These are phyloP conservation scores for Trapa incisa DNA, from an alignment of 345 rosid genomes.

Conservation along the genomic window DNA sequence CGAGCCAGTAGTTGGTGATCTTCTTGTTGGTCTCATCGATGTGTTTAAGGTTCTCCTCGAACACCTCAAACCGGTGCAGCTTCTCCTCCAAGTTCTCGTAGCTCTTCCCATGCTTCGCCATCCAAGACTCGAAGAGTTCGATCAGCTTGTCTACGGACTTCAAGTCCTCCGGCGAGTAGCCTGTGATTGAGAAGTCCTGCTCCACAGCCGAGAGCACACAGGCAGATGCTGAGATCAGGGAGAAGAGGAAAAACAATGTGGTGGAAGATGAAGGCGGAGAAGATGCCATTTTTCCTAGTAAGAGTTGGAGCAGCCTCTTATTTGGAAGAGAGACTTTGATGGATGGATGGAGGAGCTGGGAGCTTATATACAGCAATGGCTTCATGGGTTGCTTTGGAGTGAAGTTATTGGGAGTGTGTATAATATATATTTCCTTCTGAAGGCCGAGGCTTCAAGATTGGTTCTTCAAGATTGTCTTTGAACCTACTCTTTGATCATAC, in stretches of 20 bases:
- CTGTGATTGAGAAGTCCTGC: slow-evolving; percentile 62
- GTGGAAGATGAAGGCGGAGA: slow-evolving; percentile 7
- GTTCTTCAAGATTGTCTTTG: slow-evolving; percentile 28
- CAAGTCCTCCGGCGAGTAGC: slow-evolving; percentile 52
- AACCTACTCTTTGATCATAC: slow-evolving; percentile 17
- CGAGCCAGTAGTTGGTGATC: too few species aligned
- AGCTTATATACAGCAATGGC: slow-evolving; percentile 19
- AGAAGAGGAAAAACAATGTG: slow-evolving; percentile 12
- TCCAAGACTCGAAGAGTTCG: slow-evolving; percentile 67
- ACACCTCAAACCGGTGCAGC: slow-evolving; percentile 50
- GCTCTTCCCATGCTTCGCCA: slow-evolving; percentile 48
- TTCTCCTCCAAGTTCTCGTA: slow-evolving; percentile 55
- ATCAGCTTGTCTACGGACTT: slow-evolving; percentile 40
- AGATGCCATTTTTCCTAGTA: slow-evolving; percentile 22
- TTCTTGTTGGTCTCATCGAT: too few species aligned
- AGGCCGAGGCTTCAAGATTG: slow-evolving; percentile 32
- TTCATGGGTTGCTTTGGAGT: slow-evolving; percentile 39
- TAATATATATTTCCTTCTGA: background rate
- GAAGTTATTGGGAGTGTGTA: slow-evolving; percentile 22
- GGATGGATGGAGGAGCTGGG: slow-evolving; percentile 12
- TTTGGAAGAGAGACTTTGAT: background rate
- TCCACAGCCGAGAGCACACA: slow-evolving; percentile 28
- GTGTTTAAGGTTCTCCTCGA: slow-evolving; percentile 44
- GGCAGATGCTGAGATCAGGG: slow-evolving; percentile 23
- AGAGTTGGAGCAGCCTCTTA: background rate